These are phyloP conservation scores for Sutorius australiensis DNA, from an alignment of 768 basidiomycete genomes.

Conservation along the genomic window DNA sequence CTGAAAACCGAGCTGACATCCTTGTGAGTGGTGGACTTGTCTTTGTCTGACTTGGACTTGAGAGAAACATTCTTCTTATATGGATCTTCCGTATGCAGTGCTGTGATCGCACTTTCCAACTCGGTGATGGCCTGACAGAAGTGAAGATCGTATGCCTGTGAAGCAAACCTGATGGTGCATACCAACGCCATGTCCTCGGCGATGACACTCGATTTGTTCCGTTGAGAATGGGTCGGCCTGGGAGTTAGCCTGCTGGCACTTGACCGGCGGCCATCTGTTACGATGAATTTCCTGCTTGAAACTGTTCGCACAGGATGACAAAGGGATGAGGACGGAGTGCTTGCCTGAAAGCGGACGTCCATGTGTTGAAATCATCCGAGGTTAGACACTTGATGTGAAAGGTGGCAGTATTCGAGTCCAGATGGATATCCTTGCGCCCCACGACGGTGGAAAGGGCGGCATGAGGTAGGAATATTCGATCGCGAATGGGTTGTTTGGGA, in stretches of 20 bases:
- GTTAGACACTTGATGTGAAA: conserved; percentile 82
- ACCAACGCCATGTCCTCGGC: conserved; percentile 69
- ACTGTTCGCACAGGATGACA: conserved; percentile 16
- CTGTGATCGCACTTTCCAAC: conserved; percentile 51
- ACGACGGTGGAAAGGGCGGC: conserved; percentile 75
- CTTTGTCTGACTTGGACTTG: conserved; percentile 43
- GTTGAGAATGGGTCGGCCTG: conserved; percentile 42
- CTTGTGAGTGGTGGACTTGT: conserved; percentile 36
- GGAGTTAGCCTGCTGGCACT: conserved; percentile 34
- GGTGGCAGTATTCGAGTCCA: conserved; percentile 71
- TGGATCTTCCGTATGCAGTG: conserved; percentile 38
- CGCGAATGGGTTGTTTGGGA: conserved; percentile 66
- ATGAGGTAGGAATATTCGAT: conserved; percentile 59
- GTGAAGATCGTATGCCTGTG: conserved; percentile 2
- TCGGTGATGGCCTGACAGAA: conserved; percentile 50
- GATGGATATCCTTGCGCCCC: conserved; percentile 76
- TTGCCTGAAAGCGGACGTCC: conserved; percentile 76
- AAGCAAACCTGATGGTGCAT: conserved; percentile 23
- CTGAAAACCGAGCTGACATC: conserved; percentile 43
- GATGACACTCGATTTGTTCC: conserved; percentile 48
- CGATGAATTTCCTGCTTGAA: conserved; percentile 54
- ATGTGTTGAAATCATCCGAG: conserved; percentile 62
- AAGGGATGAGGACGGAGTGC: conserved; percentile 6
- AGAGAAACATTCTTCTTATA: conserved; percentile 35
- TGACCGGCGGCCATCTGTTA: conserved; percentile 37